Evolutionary conservation across 768 basidiomycete species (phyloP).

Genomic region (Mycena amicta): DNA sequence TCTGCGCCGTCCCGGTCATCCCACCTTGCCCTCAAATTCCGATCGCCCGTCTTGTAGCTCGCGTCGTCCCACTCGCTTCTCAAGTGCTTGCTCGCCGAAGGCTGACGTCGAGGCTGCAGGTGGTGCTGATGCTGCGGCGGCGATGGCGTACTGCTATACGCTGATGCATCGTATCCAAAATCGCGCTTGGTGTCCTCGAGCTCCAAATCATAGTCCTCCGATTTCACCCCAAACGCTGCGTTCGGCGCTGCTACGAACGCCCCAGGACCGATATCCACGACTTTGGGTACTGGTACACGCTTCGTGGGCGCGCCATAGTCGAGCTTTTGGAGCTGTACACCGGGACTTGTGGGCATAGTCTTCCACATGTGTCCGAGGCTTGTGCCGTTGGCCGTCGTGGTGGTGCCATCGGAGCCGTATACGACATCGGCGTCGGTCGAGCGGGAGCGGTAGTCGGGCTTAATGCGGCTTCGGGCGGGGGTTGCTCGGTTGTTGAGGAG

Average conservation of each 20-base stretch:
- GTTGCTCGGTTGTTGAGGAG: constrained; percentile 28
- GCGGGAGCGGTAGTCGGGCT: not conserved
- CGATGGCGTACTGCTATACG: not conserved
- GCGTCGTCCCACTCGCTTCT: constrained; percentile 10
- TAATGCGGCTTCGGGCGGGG: constrained; percentile 2
- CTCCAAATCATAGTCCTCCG: not conserved
- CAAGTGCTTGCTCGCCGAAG: not conserved
- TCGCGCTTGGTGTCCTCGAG: not conserved
- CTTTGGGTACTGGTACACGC: not conserved
- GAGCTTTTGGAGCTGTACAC: not conserved
- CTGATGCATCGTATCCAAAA: not conserved
- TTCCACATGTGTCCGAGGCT: not conserved
- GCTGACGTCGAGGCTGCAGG: not conserved
- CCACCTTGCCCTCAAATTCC: not conserved
- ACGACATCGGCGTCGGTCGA: not conserved
- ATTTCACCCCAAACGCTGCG: not conserved
- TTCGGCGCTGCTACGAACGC: constrained; percentile 13
- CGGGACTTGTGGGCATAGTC: not conserved
- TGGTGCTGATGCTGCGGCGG: not conserved
- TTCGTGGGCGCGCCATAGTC: not conserved
- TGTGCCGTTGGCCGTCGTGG: not conserved
- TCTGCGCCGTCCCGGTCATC: not conserved
- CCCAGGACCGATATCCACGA: not conserved
- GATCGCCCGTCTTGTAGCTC: not conserved
- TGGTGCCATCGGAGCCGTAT: not conserved